Conservation (phyloP, 108 stramenopile genomes). For the Cafeteria roenbergensis region DNA sequence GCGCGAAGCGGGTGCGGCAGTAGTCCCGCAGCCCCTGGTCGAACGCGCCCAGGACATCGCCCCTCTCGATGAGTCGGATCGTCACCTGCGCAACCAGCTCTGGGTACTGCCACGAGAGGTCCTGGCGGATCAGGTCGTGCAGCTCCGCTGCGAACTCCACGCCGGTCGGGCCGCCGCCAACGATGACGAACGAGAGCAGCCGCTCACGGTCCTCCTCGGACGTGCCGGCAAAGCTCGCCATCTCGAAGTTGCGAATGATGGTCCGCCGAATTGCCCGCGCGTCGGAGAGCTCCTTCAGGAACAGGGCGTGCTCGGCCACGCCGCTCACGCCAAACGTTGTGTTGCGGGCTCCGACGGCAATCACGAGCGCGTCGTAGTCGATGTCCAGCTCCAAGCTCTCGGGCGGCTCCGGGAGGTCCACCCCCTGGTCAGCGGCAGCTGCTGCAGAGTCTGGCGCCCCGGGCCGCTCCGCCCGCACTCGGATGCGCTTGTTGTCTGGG, state of each 20-base stretch:
- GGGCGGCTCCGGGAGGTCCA: constrained; percentile 54
- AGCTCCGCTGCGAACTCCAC: constrained; percentile 87
- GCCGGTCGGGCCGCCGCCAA: constrained; percentile 86
- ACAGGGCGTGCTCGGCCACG: constrained; percentile 64
- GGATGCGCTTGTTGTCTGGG: constrained; percentile 29
- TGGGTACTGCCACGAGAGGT: constrained; percentile 68
- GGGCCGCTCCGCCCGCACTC: not conserved
- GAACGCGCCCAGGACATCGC: constrained; percentile 74
- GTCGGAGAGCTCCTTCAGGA: constrained; percentile 84
- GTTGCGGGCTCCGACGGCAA: constrained; percentile 74
- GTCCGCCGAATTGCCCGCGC: constrained; percentile 77
- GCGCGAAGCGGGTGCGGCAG: constrained; percentile 44
- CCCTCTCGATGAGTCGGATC: constrained; percentile 76
- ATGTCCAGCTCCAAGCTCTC: constrained; percentile 54
- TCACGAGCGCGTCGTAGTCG: constrained; percentile 66
- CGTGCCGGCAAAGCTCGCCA: constrained; percentile 62
- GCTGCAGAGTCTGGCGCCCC: not conserved
- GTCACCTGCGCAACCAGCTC: constrained; percentile 59
- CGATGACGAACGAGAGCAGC: constrained; percentile 81
- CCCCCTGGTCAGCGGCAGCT: not conserved
- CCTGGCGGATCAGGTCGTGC: constrained; percentile 69
- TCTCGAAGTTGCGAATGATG: constrained; percentile 84
- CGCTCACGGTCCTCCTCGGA: constrained; percentile 53
- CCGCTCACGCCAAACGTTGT: constrained; percentile 62
- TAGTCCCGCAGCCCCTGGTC: constrained; percentile 62